Evolutionary conservation across 2,329 filamentous ascomycete species (phyloP), one percentile per base, ranked within the genome.

Genomic region (Hymenoscyphus infarciens): DNA sequence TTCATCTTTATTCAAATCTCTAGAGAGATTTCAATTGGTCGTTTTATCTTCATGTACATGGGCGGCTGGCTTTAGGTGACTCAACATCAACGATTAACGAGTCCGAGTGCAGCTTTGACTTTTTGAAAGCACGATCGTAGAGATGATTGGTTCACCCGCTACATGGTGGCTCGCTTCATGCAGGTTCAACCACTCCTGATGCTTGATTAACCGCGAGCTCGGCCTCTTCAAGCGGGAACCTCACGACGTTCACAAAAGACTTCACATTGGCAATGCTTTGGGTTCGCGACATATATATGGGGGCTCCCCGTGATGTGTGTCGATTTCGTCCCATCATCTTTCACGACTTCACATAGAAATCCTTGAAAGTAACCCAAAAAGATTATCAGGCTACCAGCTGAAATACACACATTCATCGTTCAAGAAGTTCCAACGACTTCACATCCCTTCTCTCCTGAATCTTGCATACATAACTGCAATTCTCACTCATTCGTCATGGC

Each of bases 401-500:
- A 49, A 49, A 49, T 22, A 25, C 11, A 49, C 16, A 19, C n/a
- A 22, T 49, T 22, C 42, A 49, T 45, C 42, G 8, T 22, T 10
- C 22, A 13, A 22, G 42, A 49, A 22, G n/a, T 49, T 22, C 42
- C 16, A 25, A 49, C 42, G 7, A 49, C 42, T 49, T 49, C 42
- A 22, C 29, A 49, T 22, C 10, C 19, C n/a, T 11, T 49, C n/a
- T 22, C 42, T 49, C 10, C n/a, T 35, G 19, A 49, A 11, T 22
- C n/a, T 49, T 49, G n/a, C n/a, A 49, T 49, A 49, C 7, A 49
- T 11, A 25, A 10, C 42, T 49, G 11, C 42, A 49, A 49, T 11
- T 22, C 8, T 11, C 42, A n/a, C n/a, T 22, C 19, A 4, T 5
- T 8, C 25, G 72, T 39, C 33, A 76, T 76, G 76, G 77, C 73